Percentiles rank a stretch among this genome's conserved stretches.
phyloP scores from a whole-genome alignment of 2,329 filamentous ascomycete genomes.

The Verticillium nonalfalfae region DNA sequence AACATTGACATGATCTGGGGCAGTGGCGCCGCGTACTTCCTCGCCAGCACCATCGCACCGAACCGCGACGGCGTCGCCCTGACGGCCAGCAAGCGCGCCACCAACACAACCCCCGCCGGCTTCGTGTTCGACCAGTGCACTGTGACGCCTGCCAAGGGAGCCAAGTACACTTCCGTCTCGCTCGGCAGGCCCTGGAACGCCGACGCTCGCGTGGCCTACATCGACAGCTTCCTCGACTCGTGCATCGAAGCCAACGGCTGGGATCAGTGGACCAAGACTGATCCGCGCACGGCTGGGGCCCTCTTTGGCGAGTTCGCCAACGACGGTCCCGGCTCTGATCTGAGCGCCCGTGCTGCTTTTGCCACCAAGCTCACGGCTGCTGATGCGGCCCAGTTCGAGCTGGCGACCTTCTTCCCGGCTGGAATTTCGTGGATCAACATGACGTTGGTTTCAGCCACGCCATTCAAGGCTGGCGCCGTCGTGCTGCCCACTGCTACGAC shows the following conservation, averaged over 20 bases:
- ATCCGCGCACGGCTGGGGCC: conserved; percentile 35
- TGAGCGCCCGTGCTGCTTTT: conserved; percentile 30
- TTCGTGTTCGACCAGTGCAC: conserved; percentile 26
- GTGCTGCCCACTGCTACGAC: conserved; percentile 10
- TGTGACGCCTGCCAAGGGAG: conserved; percentile 17
- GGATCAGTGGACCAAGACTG: conserved; percentile 33
- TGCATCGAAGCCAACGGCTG: conserved; percentile 43
- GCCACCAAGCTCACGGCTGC: conserved; percentile 23
- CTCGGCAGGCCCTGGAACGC: conserved; percentile 16
- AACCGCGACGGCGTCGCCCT: conserved; percentile 21
- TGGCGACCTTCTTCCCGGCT: conserved; percentile 28
- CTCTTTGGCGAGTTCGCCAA: conserved; percentile 42
- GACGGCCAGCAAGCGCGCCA: conserved; percentile 28
- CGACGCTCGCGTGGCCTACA: conserved; percentile 16
- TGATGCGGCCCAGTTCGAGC: conserved; percentile 28
- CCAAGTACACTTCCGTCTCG: conserved; percentile 10
- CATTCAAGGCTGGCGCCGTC: conserved; percentile 22
- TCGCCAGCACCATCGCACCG: conserved; percentile 22
- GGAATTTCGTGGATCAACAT: conserved; percentile 34
- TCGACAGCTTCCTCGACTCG: conserved; percentile 29
- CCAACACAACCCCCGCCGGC: conserved; percentile 25
- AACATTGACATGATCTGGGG: conserved; percentile 36
- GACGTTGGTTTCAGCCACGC: conserved; percentile 25
- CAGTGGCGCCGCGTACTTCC: conserved; percentile 35
- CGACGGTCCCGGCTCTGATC: conserved; percentile 35